Evolutionary conservation across 768 basidiomycete genomes (phyloP), one percentile per base, ranked within the genome.

Genomic region (Tulasnella sp.): DNA sequence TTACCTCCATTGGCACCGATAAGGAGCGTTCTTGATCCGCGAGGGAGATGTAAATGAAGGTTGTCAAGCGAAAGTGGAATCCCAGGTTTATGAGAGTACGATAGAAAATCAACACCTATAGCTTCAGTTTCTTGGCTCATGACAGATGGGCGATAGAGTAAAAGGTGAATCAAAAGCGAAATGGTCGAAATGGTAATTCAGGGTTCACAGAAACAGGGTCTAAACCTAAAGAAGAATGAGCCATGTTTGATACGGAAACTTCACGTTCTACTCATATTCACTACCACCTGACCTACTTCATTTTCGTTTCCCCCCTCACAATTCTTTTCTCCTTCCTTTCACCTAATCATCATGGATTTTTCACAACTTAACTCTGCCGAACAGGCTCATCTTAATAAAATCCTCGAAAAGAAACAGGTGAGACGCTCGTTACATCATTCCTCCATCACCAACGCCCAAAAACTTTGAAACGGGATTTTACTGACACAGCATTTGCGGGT

Each of bases 341-440:
- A 35, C 29, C 6, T 32, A 6, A 31, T 10, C 24, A 53, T 51
- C 59, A 92, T 93, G 91, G 91, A 95, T 67, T 87, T 95, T 64
- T 90, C 89, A 58, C 73, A 76, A 57, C 80, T 96, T 69, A 93
- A 83, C 67, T 64, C 78, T 24, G 78, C 89, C 57, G 93, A 96
- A 66, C 89, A 93, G 72, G 87, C 88, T n/a, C 88, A 91, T 65
- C 89, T 99, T 81, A 85, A 77, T 53, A 83, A 79, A 63, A 68
- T 91, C 62, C 90, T 99, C 48, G 93, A 98, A 71, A 91, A 87
- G 72, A 90, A 87, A 72, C 93, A 98, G 81, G 92, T 83, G 54
- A 51, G 71, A 54, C 20, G 24, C 19, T 29, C 7, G 12, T 29
- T 29, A 5, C 12, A 5, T 25, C 24, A 8, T 45, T 25, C 31